Percentiles rank a stretch among this genome's conserved stretches.
These are phyloP conservation scores for Incumbomyces lentus DNA, from an alignment of 2,329 filamentous ascomycete species.

Conservation along the genomic window DNA sequence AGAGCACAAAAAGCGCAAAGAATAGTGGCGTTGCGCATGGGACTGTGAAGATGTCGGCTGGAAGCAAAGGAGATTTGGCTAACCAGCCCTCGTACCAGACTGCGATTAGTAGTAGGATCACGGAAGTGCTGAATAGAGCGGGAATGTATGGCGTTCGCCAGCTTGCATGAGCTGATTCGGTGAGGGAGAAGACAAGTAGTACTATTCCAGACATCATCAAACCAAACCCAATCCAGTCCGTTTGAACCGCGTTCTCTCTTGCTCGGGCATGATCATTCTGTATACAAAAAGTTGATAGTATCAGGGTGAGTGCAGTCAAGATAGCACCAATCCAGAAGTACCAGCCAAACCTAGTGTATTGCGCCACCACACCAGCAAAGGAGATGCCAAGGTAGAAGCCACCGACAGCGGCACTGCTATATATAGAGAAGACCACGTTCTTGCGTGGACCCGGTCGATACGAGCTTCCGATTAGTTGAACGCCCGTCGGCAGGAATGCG, in stretches of 20 bases:
- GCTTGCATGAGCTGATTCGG: conserved; percentile 59
- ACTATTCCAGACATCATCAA: conserved; percentile 56
- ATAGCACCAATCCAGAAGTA: conserved; percentile 59
- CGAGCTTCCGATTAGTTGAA: conserved; percentile 54
- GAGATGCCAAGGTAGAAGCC: conserved; percentile 50
- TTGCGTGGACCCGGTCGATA: conserved; percentile 61
- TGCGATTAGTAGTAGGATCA: conserved; percentile 48
- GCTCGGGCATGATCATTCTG: conserved; percentile 37
- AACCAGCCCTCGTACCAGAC: conserved; percentile 66
- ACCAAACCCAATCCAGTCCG: conserved; percentile 59
- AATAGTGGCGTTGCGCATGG: conserved; percentile 58
- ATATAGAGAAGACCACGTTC: conserved; percentile 54
- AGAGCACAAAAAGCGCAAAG: conserved; percentile 53
- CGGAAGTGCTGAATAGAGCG: conserved; percentile 53
- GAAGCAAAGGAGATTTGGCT: conserved; percentile 57
- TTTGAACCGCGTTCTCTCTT: conserved; percentile 36
- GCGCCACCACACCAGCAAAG: conserved; percentile 49
- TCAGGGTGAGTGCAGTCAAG: conserved; percentile 36
- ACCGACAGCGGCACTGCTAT: conserved; percentile 43
- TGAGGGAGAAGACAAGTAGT: conserved; percentile 65
- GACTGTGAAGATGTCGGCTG: conserved; percentile 56
- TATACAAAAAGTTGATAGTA: conserved; percentile 39
- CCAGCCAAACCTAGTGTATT: conserved; percentile 51
- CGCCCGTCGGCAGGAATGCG: conserved; percentile 58
- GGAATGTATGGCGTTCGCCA: conserved; percentile 68